phyloP scores from a whole-genome alignment of 106 monocot genomes.

The Triglochin maritima region DNA sequence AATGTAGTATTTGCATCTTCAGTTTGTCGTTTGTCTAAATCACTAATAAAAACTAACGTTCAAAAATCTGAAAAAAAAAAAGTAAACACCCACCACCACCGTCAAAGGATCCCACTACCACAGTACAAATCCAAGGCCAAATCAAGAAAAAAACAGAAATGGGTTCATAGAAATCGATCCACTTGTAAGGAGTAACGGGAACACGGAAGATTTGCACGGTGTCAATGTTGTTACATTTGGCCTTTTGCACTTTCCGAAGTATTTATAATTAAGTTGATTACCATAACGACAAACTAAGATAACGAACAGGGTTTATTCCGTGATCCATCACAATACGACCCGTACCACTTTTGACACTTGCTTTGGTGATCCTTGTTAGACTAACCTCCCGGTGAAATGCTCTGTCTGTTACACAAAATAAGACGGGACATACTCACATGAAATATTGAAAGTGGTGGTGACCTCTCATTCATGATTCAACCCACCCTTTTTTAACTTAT shows the following conservation, averaged over 20 bases:
- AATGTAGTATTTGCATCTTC: no score
- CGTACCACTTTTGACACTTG: not conserved
- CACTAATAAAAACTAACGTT: no score
- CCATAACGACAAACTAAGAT: not conserved
- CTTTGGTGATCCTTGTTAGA: not conserved
- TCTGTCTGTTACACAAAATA: not conserved
- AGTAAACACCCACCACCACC: no score
- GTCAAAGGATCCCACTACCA: no score
- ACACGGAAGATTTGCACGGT: no score
- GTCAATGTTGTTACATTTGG: no score
- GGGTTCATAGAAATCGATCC: not conserved
- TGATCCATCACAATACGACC: not conserved
- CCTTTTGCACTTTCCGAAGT: not conserved
- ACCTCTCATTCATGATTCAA: no score
- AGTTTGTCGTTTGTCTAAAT: no score
- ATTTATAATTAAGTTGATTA: not conserved
- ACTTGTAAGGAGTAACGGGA: not conserved
- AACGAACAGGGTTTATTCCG: not conserved
- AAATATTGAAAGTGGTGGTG: no score
- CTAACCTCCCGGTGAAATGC: not conserved
- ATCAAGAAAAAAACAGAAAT: not conserved
- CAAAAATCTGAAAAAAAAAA: no score
- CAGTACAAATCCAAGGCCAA: not conserved
- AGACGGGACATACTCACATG: no score
- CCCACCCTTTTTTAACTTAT: not conserved